A percentile compares a stretch with the other conserved stretches of the same genome.
Evolutionary conservation across 2,329 filamentous ascomycete genomes (phyloP).

Genomic region (Ambrosiella beaveri): DNA sequence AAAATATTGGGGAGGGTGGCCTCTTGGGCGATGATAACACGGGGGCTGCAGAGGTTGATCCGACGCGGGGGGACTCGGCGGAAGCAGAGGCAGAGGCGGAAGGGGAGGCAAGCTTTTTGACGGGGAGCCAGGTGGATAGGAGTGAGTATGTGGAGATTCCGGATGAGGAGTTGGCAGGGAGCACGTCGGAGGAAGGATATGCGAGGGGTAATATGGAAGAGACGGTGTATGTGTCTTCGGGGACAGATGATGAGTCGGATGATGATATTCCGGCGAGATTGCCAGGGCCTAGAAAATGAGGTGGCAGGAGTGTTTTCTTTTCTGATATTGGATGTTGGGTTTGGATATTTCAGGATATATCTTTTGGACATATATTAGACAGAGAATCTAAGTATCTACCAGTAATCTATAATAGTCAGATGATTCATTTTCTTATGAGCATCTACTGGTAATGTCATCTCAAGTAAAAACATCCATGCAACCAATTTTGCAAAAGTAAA

Average conservation of each 20-base stretch:
- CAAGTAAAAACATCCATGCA: not conserved
- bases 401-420: no score
- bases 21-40: not conserved
- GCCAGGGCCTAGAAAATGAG: not conserved
- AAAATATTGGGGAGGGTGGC: not conserved
- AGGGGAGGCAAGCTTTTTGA: no score
- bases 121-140: no score
- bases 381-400: no score
- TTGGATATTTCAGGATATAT: no score
- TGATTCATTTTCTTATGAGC: no score
- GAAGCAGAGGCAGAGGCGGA: conserved; percentile 22
- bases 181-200: no score
- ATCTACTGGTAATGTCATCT: no score
- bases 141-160: no score
- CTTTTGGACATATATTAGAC: no score
- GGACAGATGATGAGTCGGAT: not conserved
- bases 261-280: not conserved
- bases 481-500: not conserved
- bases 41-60: not conserved
- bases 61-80: not conserved
- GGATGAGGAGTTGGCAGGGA: no score
- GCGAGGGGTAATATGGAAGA: not conserved
- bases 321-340: not conserved
- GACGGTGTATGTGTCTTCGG: not conserved
- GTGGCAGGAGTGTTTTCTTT: not conserved